phyloP scores from a whole-genome alignment of 345 rosid species.

The Salix viminalis region DNA sequence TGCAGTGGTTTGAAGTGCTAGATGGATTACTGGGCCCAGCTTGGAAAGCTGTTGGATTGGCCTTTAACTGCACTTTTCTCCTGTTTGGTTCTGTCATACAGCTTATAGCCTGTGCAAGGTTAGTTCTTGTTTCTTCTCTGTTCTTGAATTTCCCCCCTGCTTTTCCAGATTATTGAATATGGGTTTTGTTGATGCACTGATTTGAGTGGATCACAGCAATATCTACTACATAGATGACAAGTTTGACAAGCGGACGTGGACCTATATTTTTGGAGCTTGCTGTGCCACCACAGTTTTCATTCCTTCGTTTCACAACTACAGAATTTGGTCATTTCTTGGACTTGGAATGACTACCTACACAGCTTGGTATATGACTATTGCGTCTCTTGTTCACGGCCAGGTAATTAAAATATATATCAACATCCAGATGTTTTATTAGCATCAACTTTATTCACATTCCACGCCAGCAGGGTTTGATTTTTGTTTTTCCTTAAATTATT shows the following conservation, averaged over 20 bases:
- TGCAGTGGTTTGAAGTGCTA: constrained; percentile 86
- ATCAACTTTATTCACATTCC: background rate
- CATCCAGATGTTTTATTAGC: background rate
- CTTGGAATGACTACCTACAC: constrained; percentile 85
- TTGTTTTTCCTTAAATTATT: background rate
- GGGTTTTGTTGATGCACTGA: constrained; percentile 12
- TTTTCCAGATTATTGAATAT: background rate
- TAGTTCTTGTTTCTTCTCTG: background rate
- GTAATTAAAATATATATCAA: constrained; percentile 17
- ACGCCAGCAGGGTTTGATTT: background rate
- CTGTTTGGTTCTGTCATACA: constrained; percentile 86
- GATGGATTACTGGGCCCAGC: constrained; percentile 75
- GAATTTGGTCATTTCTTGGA: constrained; percentile 83
- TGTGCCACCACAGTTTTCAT: constrained; percentile 79
- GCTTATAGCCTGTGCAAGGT: constrained; percentile 86
- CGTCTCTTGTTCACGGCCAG: constrained; percentile 64
- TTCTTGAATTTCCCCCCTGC: background rate
- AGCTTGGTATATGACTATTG: constrained; percentile 80
- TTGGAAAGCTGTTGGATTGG: constrained; percentile 81
- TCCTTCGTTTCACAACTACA: constrained; percentile 79
- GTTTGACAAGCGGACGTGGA: constrained; percentile 86
- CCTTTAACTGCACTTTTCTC: constrained; percentile 79
- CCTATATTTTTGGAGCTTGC: constrained; percentile 85
- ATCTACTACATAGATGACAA: constrained; percentile 75
- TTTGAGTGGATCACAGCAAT: constrained; percentile 41